Evolutionary conservation across 31 red algal genomes (phyloP).

Genomic region (Porphyra umbilicalis): DNA sequence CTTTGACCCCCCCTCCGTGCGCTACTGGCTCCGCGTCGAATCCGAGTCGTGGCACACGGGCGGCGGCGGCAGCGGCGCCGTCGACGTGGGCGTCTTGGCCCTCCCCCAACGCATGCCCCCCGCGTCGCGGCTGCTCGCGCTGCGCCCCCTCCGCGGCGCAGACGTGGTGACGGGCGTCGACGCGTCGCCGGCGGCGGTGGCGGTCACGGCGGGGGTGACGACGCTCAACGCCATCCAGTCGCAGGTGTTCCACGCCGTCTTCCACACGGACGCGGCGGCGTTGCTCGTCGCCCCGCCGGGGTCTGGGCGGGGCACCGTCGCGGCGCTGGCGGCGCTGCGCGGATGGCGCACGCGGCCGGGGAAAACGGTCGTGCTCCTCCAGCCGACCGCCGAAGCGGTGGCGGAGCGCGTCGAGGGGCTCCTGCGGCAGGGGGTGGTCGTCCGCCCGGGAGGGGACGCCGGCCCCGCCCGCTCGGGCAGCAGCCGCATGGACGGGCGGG

Average conservation of each 20-base stretch:
- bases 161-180: conserved; percentile 5
- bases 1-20: conserved; percentile 74
- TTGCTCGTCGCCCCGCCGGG: conserved; percentile 61
- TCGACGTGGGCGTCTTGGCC: conserved; percentile 32
- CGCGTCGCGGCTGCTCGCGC: conserved; percentile 24
- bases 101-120: conserved; percentile 22
- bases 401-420: neutral
- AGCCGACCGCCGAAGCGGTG: conserved; percentile 17
- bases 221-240: conserved; percentile 81
- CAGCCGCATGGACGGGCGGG: neutral
- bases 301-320: conserved; percentile 63
- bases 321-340: conserved; percentile 58
- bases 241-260: conserved; percentile 48
- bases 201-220: conserved; percentile 12
- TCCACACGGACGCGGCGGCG: conserved; percentile 53
- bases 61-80: conserved; percentile 35
- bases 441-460: neutral
- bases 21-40: conserved; percentile 70
- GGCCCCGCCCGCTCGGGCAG: neutral
- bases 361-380: conserved; percentile 39
- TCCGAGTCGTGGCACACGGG: conserved; percentile 90
- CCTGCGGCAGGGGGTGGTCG: neutral
- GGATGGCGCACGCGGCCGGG: conserved; percentile 6
- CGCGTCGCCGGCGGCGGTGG: neutral
- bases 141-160: conserved; percentile 31